Evolutionary conservation across 208 protist species (phyloP).

Genomic region (Naegleria gruberi): DNA sequence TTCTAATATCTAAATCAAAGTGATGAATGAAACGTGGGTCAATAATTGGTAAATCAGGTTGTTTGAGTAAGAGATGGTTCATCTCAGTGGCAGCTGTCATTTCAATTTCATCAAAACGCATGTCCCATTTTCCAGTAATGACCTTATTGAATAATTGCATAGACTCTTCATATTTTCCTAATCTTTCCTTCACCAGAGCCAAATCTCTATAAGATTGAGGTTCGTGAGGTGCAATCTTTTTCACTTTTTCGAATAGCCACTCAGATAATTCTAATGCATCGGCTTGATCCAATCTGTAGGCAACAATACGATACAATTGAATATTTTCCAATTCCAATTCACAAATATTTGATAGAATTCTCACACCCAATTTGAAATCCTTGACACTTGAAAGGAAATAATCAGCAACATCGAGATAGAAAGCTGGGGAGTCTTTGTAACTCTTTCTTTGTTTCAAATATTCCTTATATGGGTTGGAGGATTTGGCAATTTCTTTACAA

Average conservation of each 20-base stretch:
- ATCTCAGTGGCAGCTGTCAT: neutral
- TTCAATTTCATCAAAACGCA: conserved; percentile 16
- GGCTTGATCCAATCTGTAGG: conserved; percentile 1
- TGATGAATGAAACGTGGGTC: neutral
- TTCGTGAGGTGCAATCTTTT: neutral
- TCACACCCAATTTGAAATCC: neutral
- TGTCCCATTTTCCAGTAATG: neutral
- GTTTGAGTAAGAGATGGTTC: neutral
- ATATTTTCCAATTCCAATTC: conserved; percentile 18
- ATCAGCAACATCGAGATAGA: conserved; percentile 1
- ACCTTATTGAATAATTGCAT: neutral
- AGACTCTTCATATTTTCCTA: neutral
- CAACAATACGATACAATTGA: conserved; percentile 20
- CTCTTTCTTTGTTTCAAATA: conserved; percentile 14
- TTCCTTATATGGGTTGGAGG: neutral
- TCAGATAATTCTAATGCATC: neutral
- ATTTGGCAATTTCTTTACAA: neutral
- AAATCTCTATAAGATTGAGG: conserved; percentile 3
- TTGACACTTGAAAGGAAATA: neutral
- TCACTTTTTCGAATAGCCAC: neutral
- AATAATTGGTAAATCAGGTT: neutral
- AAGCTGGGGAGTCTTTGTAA: neutral
- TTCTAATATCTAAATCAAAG: conserved; percentile 6
- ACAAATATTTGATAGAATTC: neutral
- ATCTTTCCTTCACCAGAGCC: neutral